Base-by-base conservation (phyloP, 345 rosid species). In the Sisymbrium irio region DNA sequence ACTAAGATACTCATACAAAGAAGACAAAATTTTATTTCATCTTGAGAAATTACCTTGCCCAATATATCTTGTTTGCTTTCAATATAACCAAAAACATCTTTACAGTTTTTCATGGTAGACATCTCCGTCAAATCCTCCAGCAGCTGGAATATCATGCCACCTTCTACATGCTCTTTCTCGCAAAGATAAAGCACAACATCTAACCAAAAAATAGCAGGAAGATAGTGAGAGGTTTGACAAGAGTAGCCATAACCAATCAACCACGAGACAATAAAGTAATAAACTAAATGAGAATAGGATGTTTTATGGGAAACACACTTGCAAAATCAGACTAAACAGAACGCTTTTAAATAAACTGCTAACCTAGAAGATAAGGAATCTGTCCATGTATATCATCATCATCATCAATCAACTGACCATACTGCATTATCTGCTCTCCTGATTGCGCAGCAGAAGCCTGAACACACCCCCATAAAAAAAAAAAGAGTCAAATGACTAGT, bases 121-220 rank as follows among this genome's bases (percentile, higher is more conserved):
- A 90, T 95, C 81, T 95, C 99, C 0, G 96, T 95, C 90, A 95
- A 84, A 83, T 95, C 98, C 80, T 95, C 97, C 75, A 95, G 67
- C 61, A 95, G 87, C 75, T 95, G 99, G 78, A 95, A 95, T 83
- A 95, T 90, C 98, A 95, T 95, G 14, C 97, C 99, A 73, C 96
- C 99, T 82, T 95, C 99, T 69, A 95, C 85, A 79, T 92, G 98
- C 72, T 95, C 99, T 40, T 88, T 88, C 91, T 92, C 98, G 79
- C 99, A 95, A 58, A 92, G 99, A 82, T 86, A 85, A 56, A 95
- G 87, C 75, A 92, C 97, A 74, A 83, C 85, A 71, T 95, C 99
- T 95, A 79, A 77, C 60, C 65, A 67, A 63, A 15, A 51, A 71
- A 18, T 54, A 65, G 49, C 10, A 49, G 30, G 57, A 40, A 28